Evolutionary conservation across 1,284 basidiomycete species (phyloP).

Genomic region (Trichosporon ovoides): DNA sequence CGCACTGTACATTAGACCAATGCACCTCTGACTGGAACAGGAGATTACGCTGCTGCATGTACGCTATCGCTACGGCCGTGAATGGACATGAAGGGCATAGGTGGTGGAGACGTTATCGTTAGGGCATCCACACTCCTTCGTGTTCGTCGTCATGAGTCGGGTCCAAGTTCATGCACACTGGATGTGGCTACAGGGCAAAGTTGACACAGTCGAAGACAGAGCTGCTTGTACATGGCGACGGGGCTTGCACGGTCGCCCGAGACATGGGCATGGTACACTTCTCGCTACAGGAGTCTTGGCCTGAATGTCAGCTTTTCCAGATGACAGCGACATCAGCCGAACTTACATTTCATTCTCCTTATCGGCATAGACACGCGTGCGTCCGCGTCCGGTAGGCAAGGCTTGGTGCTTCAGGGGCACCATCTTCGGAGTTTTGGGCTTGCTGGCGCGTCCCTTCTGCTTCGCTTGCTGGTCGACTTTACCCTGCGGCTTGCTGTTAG

Average conservation of each 20-base stretch:
- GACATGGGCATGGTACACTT: neutral
- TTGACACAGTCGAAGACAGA: neutral
- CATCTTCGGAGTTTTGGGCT: neutral
- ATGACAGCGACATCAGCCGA: too few relatives aligned
- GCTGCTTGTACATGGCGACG: neutral
- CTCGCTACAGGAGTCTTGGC: neutral
- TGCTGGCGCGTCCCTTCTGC: neutral
- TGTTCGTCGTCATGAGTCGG: too few relatives aligned
- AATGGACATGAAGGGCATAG: too few relatives aligned
- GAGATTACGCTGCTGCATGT: conserved; percentile 1
- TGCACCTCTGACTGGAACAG: neutral
- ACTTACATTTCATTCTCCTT: neutral
- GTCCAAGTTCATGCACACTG: too few relatives aligned
- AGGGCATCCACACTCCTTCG: too few relatives aligned
- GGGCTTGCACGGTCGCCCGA: neutral
- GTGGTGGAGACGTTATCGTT: too few relatives aligned
- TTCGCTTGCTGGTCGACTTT: neutral
- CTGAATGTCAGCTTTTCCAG: neutral
- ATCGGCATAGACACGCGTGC: neutral
- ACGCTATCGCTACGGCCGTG: neutral
- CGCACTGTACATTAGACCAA: conserved; percentile 2
- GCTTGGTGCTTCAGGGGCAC: neutral
- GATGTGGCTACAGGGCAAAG: neutral
- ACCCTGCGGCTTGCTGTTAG: neutral
- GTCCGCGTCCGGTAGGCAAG: neutral